Evolutionary conservation across 2,329 filamentous ascomycete species (phyloP).

Genomic region (Aspergillus novoparasiticus): DNA sequence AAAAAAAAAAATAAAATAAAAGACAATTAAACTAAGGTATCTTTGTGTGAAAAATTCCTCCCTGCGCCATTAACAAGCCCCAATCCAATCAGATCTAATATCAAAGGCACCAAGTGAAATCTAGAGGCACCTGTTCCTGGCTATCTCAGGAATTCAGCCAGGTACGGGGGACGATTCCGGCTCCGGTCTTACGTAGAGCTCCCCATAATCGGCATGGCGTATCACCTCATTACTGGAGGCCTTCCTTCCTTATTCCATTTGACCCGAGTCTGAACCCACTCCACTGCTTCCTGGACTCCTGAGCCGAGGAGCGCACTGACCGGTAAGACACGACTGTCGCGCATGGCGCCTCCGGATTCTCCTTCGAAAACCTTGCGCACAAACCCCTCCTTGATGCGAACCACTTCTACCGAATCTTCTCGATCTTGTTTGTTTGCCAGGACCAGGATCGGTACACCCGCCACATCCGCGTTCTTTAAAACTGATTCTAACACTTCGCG

Average conservation of each 20-base stretch:
- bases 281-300: conserved; percentile 92
- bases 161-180: background rate
- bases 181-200: background rate
- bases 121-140: background rate
- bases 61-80: conserved; percentile 3
- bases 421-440: conserved; percentile 97
- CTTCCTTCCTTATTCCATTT: conserved; percentile 96
- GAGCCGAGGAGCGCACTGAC: conserved; percentile 81
- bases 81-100: background rate
- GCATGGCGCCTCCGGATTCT: conserved; percentile 80
- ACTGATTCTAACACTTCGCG: conserved; percentile 87
- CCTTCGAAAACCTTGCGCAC: conserved; percentile 96
- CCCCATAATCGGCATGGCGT: background rate
- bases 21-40: conserved; percentile 10
- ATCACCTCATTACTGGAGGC: conserved; percentile 87
- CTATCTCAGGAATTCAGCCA: background rate
- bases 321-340: conserved; percentile 88
- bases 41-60: conserved; percentile 7
- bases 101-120: background rate
- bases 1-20: background rate
- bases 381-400: conserved; percentile 93
- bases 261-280: conserved; percentile 89
- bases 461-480: conserved; percentile 80
- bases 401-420: conserved; percentile 96
- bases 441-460: conserved; percentile 87